A percentile compares a stretch with the other conserved stretches of the same genome.
phyloP scores from a whole-genome alignment of 2,329 filamentous ascomycete species.

The Monosporascus ibericus region DNA sequence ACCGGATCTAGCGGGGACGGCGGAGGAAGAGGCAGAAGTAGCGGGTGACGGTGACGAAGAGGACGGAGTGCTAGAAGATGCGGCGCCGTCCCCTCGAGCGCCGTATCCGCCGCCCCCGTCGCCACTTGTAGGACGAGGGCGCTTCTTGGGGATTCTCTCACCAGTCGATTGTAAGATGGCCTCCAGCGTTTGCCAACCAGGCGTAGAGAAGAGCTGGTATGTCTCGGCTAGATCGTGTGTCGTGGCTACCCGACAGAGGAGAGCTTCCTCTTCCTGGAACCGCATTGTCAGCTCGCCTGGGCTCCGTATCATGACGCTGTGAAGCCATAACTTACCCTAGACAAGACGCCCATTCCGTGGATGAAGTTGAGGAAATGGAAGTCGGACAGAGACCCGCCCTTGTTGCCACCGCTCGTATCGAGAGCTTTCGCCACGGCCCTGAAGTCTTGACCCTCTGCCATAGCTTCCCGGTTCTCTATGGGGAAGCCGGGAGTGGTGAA shows the following conservation, averaged over 20 bases:
- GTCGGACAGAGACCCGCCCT: conserved; percentile 67
- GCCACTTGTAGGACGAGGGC: conserved; percentile 39
- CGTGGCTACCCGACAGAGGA: conserved; percentile 80
- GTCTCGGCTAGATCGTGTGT: conserved; percentile 75
- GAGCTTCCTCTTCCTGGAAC: conserved; percentile 74
- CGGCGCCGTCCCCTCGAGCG: conserved; percentile 17
- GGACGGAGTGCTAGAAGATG: conserved; percentile 6
- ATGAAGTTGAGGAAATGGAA: conserved; percentile 93
- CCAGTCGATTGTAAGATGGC: conserved; percentile 93
- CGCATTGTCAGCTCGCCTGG: conserved; percentile 7
- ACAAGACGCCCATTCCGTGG: conserved; percentile 71
- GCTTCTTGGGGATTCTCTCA: conserved; percentile 83
- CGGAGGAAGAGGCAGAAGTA: conserved; percentile 13
- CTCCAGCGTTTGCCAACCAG: conserved; percentile 90
- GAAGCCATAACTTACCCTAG: conserved; percentile 57
- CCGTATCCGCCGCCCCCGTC: conserved; percentile 17
- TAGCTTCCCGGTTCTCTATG: conserved; percentile 82
- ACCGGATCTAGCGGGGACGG: conserved; percentile 16
- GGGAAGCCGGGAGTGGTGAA: conserved; percentile 75
- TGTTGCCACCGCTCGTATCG: conserved; percentile 53
- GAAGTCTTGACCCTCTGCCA: conserved; percentile 81
- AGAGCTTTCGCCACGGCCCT: conserved; percentile 63
- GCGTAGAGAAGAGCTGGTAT: conserved; percentile 76
- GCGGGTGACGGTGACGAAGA: conserved; percentile 10
- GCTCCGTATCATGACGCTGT: not conserved